Conservation (phyloP, 169 alveolate genomes). For the Prorocentrum cordatum region DNA sequence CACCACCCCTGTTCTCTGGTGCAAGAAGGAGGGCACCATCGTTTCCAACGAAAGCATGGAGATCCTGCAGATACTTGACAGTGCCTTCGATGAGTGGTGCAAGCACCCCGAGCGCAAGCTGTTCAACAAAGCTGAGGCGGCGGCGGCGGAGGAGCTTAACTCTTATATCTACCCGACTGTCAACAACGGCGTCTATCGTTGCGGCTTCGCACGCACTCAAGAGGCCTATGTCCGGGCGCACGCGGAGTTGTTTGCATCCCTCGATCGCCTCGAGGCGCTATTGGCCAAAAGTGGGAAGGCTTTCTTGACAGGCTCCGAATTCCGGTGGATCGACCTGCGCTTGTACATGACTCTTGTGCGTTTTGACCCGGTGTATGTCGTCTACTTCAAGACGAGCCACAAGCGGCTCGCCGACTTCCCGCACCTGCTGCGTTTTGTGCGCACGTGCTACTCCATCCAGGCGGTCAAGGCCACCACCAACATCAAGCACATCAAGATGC, state of each 20-base stretch:
- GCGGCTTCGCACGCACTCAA: slow-evolving; percentile 73
- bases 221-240: slow-evolving; percentile 72
- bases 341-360: slow-evolving; percentile 72
- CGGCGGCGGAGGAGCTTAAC: too few relatives aligned
- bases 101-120: slow-evolving; percentile 18
- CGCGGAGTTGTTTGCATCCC: too few relatives aligned
- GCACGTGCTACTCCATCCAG: too few relatives aligned
- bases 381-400: slow-evolving; percentile 72
- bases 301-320: too few relatives aligned
- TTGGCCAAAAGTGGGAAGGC: too few relatives aligned
- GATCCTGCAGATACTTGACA: slow-evolving; percentile 23
- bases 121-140: too few relatives aligned
- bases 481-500: slow-evolving; percentile 72
- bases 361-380: slow-evolving; percentile 73
- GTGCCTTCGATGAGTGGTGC: slow-evolving; percentile 33
- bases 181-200: slow-evolving; percentile 69
- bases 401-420: too few relatives aligned
- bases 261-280: too few relatives aligned
- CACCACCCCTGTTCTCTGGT: slow-evolving; percentile 73
- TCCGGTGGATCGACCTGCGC: slow-evolving; percentile 35
- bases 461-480: slow-evolving; percentile 57
- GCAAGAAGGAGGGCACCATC: slow-evolving; percentile 66
- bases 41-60: slow-evolving; percentile 24
- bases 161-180: slow-evolving; percentile 69
- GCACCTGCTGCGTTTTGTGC: too few relatives aligned